Base-by-base conservation (phyloP, 495 filamentous ascomycete species). In the Penicillium flavigenum region DNA sequence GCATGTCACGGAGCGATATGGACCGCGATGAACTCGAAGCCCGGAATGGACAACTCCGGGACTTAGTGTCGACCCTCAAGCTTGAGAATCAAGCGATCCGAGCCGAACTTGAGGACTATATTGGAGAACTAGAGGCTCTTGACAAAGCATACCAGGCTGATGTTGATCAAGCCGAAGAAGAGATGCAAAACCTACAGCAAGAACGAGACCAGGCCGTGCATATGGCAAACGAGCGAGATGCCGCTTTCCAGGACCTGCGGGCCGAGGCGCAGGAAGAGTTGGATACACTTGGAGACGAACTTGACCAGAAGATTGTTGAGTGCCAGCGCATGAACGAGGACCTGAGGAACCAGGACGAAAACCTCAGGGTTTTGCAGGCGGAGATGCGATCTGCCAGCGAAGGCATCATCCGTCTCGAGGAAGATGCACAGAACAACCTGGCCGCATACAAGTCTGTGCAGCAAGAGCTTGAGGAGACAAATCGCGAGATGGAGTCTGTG, bases 301-400 rank as follows among this genome's bases (percentile, higher is more conserved):
- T 88, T 16, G 88, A 91, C 52, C 83, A 88, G 59, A 87, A 88
- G 52, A 75, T 79, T 19, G 79, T 84, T n/a, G 88, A 94, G 60
- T 83, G 87, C 27, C 81, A 89, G 70, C 82, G 84, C n/a, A 80
- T 85, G 55, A 83, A 88, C 58, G 81, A 85, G 47, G 86, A 85
- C 8, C 43, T 79, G 17, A 66, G 63, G 53, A 72, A 68, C 41
- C 77, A 77, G 32, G 73, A 78, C 20, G 92, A 98, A 57, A 91
- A 91, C 62, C 89, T 95, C 61, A 85, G 88, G 54, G 86, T 87
- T 6, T 69, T 98, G 31, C 92, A 96, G 59, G 84, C 85, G 41
- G 93, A 98, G 76, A 92, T 98, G 84, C 88, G 91, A 47, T 86
- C 87, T 51, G 86, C 96, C 63, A 91, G 87, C 59, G 92, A 97